These are phyloP conservation scores for Trametes punicea DNA, from an alignment of 768 basidiomycete genomes.

Conservation along the genomic window DNA sequence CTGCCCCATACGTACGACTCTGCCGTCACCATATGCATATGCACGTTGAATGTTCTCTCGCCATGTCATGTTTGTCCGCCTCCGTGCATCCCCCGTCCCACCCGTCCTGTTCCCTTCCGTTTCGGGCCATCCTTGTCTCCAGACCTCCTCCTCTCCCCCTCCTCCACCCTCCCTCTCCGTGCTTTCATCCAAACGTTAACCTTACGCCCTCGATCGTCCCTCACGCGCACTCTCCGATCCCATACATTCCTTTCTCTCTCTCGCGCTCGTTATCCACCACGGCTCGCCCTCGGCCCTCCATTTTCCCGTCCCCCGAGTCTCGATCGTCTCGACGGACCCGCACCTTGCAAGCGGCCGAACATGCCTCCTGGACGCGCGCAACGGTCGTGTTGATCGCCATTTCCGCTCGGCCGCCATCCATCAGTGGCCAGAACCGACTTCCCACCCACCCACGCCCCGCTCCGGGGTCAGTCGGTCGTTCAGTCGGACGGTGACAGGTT, in stretches of 20 bases:
- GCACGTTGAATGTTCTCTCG: no score
- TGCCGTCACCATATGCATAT: no score
- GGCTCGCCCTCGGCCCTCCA: neutral
- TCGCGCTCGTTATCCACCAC: neutral
- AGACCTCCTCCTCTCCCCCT: no score
- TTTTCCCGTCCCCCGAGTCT: neutral
- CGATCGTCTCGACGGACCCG: neutral
- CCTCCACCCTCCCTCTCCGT: neutral
- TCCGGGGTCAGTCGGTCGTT: neutral
- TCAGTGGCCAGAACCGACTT: conserved; percentile 11
- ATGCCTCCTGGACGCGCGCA: neutral
- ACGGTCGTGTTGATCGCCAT: no score
- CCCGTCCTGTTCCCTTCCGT: neutral
- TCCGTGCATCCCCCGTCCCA: neutral
- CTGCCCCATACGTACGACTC: neutral
- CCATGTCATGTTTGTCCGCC: neutral
- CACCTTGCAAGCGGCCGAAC: neutral
- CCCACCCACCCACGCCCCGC: neutral
- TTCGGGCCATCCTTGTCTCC: neutral
- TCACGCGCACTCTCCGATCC: no score
- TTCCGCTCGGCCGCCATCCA: neutral
- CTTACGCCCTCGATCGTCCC: conserved; percentile 6
- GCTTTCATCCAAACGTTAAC: conserved; percentile 12
- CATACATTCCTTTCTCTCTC: conserved; percentile 2
- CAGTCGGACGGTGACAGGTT: conserved; percentile 1